Evolutionary conservation across 2,329 filamentous ascomycete species (phyloP).

Genomic region (Pseudogymnoascus sp.): DNA sequence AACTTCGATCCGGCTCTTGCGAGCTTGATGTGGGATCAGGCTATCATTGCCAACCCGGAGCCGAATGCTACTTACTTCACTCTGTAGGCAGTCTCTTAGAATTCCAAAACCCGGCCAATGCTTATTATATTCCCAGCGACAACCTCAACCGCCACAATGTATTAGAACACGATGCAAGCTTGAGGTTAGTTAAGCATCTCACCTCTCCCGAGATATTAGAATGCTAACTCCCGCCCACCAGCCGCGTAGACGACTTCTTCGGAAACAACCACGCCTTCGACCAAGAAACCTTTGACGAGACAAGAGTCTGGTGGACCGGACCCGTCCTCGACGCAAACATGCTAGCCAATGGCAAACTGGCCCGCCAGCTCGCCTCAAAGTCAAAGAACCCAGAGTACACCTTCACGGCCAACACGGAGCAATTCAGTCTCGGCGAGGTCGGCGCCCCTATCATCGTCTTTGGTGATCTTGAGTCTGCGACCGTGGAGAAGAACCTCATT

Average conservation of each 20-base stretch:
- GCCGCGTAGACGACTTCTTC: constrained; percentile 41
- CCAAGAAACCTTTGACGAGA: constrained; percentile 40
- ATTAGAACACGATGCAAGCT: constrained; percentile 41
- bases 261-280: constrained; percentile 47
- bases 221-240: constrained; percentile 19
- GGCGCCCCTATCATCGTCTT: constrained; percentile 43
- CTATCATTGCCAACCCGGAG: constrained; percentile 35
- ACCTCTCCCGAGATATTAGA: neutral
- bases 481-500: constrained; percentile 33
- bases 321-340: constrained; percentile 33
- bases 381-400: constrained; percentile 41
- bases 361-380: constrained; percentile 36
- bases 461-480: constrained; percentile 35
- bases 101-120: neutral
- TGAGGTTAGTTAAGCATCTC: constrained; percentile 27
- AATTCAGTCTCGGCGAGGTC: constrained; percentile 43
- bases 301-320: constrained; percentile 38
- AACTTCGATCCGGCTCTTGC: constrained; percentile 37
- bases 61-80: constrained; percentile 38
- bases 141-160: constrained; percentile 40
- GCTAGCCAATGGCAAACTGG: constrained; percentile 39
- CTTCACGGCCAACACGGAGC: constrained; percentile 35
- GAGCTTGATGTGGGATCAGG: constrained; percentile 35
- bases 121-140: constrained; percentile 23
- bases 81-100: constrained; percentile 19